These are phyloP conservation scores for Mayamaea pseudoterrestris DNA, from an alignment of 108 stramenopile genomes.

Conservation along the genomic window DNA sequence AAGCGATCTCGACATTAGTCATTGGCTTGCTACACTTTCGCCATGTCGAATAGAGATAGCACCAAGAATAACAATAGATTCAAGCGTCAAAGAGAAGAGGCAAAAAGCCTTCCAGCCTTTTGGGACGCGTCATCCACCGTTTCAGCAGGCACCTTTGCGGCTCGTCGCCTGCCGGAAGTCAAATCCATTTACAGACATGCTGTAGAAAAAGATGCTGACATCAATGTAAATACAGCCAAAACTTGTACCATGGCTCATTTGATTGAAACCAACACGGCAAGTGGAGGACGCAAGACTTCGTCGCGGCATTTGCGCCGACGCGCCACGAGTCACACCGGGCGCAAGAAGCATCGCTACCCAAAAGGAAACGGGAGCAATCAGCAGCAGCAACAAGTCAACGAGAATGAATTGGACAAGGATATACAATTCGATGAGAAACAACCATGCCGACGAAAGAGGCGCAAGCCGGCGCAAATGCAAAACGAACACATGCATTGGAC, in stretches of 20 bases:
- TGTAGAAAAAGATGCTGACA: neutral
- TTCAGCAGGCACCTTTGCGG: constrained; percentile 44
- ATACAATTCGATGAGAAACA: neutral
- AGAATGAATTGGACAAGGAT: neutral
- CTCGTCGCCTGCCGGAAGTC: constrained; percentile 59
- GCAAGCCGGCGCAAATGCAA: neutral
- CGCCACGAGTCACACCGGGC: constrained; percentile 39
- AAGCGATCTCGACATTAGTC: no score
- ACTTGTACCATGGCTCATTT: no score
- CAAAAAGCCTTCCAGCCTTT: constrained; percentile 36
- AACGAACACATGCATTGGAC: neutral
- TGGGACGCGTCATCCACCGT: constrained; percentile 58
- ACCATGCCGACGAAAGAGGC: neutral
- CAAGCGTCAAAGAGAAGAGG: neutral
- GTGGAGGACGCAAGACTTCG: constrained; percentile 54
- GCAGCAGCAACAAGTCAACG: neutral
- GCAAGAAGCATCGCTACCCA: constrained; percentile 47
- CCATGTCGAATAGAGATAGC: no score
- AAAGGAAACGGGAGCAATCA: constrained; percentile 8
- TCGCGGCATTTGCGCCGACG: constrained; percentile 68
- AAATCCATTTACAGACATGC: constrained; percentile 20
- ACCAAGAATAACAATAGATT: neutral
- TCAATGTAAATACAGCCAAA: neutral
- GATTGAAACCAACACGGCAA: constrained; percentile 14
- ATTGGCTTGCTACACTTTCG: no score